Evolutionary conservation across 2,329 filamentous ascomycete species (phyloP).

Genomic region (Clonostachys rhizophaga): DNA sequence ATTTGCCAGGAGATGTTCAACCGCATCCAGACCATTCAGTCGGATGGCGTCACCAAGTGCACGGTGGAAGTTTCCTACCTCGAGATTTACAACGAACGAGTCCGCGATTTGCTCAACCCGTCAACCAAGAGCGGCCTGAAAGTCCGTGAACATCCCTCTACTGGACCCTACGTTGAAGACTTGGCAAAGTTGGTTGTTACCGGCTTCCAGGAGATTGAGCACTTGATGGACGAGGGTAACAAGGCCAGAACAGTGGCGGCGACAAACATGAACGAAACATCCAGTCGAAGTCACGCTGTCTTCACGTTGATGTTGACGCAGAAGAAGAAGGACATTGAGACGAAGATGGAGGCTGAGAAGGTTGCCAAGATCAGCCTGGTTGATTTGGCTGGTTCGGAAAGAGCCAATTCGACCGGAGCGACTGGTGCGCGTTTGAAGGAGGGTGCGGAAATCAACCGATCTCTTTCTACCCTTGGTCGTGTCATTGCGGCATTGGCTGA

Average conservation of each 20-base stretch:
- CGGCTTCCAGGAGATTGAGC: constrained; percentile 92
- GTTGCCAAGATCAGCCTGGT: constrained; percentile 97
- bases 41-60: constrained; percentile 74
- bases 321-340: constrained; percentile 85
- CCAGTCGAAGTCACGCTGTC: constrained; percentile 94
- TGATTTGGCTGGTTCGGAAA: constrained; percentile 94
- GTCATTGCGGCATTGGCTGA: constrained; percentile 96
- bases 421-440: constrained; percentile 94
- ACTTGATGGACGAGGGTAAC: constrained; percentile 98
- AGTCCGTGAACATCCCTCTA: constrained; percentile 95
- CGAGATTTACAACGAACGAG: constrained; percentile 98
- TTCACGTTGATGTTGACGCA: constrained; percentile 96
- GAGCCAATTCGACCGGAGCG: constrained; percentile 94
- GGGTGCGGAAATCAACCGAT: constrained; percentile 97
- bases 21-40: constrained; percentile 66
- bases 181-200: constrained; percentile 91
- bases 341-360: constrained; percentile 96
- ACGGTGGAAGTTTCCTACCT: constrained; percentile 98
- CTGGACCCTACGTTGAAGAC: constrained; percentile 97
- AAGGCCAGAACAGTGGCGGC: constrained; percentile 96
- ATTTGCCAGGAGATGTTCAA: constrained; percentile 99
- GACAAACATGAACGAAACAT: constrained; percentile 99
- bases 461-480: constrained; percentile 90
- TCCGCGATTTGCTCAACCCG: constrained; percentile 91
- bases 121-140: constrained; percentile 94